Conservation (phyloP, 2,329 filamentous ascomycete species). For the Ramularia endophylla region DNA sequence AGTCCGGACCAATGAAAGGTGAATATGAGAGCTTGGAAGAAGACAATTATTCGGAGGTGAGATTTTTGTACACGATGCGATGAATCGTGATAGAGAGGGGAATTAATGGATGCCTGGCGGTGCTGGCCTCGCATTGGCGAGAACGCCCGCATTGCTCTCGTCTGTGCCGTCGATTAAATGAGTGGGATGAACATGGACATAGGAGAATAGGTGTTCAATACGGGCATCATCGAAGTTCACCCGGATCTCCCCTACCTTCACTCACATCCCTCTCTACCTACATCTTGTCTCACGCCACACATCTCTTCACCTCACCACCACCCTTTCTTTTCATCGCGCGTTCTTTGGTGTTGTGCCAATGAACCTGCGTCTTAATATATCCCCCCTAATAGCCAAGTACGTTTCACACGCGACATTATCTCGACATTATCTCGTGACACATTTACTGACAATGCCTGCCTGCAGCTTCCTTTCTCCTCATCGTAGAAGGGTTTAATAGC, state of each 20-base stretch:
- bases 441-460: conserved; percentile 18
- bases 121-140: no score
- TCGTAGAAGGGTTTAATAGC: conserved; percentile 53
- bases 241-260: no score
- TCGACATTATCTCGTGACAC: conserved; percentile 11
- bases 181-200: no score
- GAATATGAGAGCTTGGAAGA: no score
- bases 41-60: no score
- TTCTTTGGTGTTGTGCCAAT: conserved; percentile 98
- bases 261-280: conserved; percentile 4
- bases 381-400: conserved; percentile 11
- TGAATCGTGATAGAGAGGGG: no score
- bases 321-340: conserved; percentile 52
- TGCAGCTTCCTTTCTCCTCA: conserved; percentile 41
- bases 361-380: conserved; percentile 71
- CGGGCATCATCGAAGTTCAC: not conserved
- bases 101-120: no score
- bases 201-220: conserved; percentile 1
- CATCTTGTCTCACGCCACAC: conserved; percentile 6
- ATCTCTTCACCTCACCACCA: conserved; percentile 5
- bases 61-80: no score
- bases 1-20: no score
- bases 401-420: conserved; percentile 12
- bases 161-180: no score
- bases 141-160: no score